These are phyloP conservation scores for Colletotrichum zoysiae DNA, from an alignment of 2,329 filamentous ascomycete species.

Conservation along the genomic window DNA sequence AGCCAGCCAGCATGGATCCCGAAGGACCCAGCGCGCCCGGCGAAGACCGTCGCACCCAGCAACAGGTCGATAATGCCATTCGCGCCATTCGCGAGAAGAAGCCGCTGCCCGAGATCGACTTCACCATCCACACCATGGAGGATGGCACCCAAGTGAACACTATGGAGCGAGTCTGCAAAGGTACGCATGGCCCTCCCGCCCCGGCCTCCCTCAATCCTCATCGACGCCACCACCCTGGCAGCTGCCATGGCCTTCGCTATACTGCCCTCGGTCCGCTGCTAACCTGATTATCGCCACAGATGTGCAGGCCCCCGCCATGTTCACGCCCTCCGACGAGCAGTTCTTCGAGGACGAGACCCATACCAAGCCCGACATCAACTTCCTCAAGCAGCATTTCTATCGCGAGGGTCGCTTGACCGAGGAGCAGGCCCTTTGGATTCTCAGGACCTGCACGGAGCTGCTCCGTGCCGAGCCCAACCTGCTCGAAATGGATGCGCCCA, in stretches of 20 bases:
- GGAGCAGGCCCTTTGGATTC: slow-evolving; percentile 96
- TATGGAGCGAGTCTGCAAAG: slow-evolving; percentile 96
- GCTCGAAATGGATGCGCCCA: slow-evolving; percentile 98
- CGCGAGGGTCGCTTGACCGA: slow-evolving; percentile 96
- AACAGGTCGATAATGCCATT: slow-evolving; percentile 87
- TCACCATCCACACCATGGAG: slow-evolving; percentile 98
- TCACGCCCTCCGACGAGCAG: slow-evolving; percentile 91
- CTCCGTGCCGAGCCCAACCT: slow-evolving; percentile 93
- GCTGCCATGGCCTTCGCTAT: slow-evolving; percentile 36
- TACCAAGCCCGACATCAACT: slow-evolving; percentile 90
- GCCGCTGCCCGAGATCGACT: slow-evolving; percentile 97
- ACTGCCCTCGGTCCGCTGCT: slow-evolving; percentile 38
- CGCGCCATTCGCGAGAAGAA: slow-evolving; percentile 95
- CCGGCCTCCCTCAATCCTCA: slow-evolving; percentile 42
- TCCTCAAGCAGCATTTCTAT: slow-evolving; percentile 98
- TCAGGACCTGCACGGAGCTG: slow-evolving; percentile 87
- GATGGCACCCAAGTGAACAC: slow-evolving; percentile 97
- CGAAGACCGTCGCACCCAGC: slow-evolving; percentile 63
- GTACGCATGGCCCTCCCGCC: slow-evolving; percentile 62
- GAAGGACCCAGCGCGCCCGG: slow-evolving; percentile 53
- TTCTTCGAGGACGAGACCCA: slow-evolving; percentile 91
- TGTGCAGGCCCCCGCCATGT: slow-evolving; percentile 96
- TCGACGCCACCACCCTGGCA: slow-evolving; percentile 43
- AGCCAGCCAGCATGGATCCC: slow-evolving; percentile 60
- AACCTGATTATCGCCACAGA: slow-evolving; percentile 66